A percentile compares a stretch with the other conserved stretches of the same genome.
phyloP scores from a whole-genome alignment of 352 stramenopile genomes.

The Phytopythium helicoides region DNA sequence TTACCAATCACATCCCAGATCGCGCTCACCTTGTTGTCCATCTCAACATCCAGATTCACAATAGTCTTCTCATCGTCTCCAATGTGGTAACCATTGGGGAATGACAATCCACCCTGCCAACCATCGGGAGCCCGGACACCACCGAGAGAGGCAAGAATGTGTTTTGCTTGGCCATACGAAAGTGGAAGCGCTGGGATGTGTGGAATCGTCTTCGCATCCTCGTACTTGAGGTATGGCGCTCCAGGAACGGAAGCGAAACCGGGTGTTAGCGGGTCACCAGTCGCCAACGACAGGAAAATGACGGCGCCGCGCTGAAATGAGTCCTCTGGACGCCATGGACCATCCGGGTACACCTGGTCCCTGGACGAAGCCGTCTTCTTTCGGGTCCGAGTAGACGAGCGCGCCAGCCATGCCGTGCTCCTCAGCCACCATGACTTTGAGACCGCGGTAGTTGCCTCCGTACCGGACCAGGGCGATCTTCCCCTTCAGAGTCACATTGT shows the following conservation, averaged over 20 bases:
- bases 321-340: constrained; percentile 47
- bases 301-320: constrained; percentile 73
- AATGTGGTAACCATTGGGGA: constrained; percentile 58
- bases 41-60: constrained; percentile 52
- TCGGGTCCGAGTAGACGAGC: constrained; percentile 75
- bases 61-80: constrained; percentile 50
- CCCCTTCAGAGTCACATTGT: constrained; percentile 48
- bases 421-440: constrained; percentile 70
- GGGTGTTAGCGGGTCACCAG: constrained; percentile 54
- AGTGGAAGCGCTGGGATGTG: constrained; percentile 58
- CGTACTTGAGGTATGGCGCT: constrained; percentile 35
- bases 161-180: constrained; percentile 69
- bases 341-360: constrained; percentile 64
- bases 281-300: constrained; percentile 50
- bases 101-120: constrained; percentile 55
- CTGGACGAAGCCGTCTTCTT: constrained; percentile 58
- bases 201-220: constrained; percentile 54
- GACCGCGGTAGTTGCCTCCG: constrained; percentile 40
- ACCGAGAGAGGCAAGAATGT: constrained; percentile 56
- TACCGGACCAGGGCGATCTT: constrained; percentile 71
- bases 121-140: constrained; percentile 39
- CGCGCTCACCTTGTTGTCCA: constrained; percentile 63
- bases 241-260: constrained; percentile 33
- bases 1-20: constrained; percentile 89
- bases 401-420: constrained; percentile 43